Evolutionary conservation across 208 protist genomes (phyloP).

Genomic region (Crithidia mellificae): DNA sequence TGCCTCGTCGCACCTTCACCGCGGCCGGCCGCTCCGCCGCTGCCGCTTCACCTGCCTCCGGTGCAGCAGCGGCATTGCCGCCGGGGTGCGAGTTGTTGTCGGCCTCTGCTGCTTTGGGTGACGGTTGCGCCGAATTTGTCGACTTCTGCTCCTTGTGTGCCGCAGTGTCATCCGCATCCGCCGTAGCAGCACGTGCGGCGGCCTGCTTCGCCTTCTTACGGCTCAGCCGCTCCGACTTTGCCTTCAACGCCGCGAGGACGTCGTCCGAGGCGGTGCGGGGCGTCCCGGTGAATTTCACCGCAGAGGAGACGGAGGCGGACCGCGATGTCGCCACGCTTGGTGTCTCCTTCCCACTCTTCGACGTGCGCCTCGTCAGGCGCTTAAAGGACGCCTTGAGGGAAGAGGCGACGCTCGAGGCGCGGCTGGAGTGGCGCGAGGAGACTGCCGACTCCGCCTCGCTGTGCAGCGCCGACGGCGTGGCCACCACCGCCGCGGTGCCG

Average conservation of each 20-base stretch:
- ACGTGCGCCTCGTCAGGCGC: not conserved
- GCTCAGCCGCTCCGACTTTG: constrained; percentile 9
- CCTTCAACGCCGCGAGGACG: constrained; percentile 3
- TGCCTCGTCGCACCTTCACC: not conserved
- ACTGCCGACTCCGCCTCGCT: constrained; percentile 2
- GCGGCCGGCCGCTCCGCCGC: not conserved
- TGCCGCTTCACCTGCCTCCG: not conserved
- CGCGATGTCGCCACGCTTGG: not conserved
- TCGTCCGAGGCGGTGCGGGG: constrained; percentile 9
- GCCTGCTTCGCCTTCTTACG: constrained; percentile 6
- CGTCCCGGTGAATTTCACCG: not conserved
- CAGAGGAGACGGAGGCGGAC: not conserved
- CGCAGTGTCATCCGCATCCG: not conserved
- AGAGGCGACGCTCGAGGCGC: constrained; percentile 1
- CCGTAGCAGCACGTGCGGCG: not conserved
- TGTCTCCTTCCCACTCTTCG: not conserved
- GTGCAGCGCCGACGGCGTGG: not conserved
- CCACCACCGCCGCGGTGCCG: not conserved
- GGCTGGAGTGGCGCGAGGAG: not conserved
- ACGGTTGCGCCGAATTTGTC: not conserved
- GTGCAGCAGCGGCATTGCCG: too few species aligned
- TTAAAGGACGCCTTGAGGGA: constrained; percentile 2
- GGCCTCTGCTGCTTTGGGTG: not conserved
- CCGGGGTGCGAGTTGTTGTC: too few species aligned
- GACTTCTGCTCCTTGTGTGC: not conserved